Conservation (phyloP, 768 basidiomycete genomes). For the Dioszegia aurantiaca region DNA sequence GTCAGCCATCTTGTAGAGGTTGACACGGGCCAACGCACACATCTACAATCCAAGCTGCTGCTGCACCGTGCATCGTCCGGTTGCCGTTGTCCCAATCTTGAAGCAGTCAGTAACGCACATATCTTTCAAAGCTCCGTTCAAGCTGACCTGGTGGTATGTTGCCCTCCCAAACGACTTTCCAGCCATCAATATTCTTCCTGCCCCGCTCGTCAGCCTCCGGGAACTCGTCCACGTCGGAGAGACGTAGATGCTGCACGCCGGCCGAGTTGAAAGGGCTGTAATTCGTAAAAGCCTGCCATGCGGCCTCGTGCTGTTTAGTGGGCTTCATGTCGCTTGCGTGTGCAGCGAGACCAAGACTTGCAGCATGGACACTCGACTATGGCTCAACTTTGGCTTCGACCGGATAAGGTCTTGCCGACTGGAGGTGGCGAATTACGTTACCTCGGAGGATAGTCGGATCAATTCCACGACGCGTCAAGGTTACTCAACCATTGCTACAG, state of each 20-base stretch:
- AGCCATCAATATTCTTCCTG: slow-evolving; percentile 25
- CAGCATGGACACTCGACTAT: not conserved
- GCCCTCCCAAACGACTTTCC: slow-evolving; percentile 9
- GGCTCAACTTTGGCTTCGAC: no score
- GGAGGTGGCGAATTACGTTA: not conserved
- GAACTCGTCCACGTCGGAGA: slow-evolving; percentile 24
- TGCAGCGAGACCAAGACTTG: no score
- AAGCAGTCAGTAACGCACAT: not conserved
- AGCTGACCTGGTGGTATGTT: slow-evolving; percentile 1
- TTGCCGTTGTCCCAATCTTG: slow-evolving; percentile 35
- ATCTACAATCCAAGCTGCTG: slow-evolving; percentile 35
- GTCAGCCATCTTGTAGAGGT: not conserved
- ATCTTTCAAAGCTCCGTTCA: not conserved
- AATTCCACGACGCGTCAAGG: not conserved
- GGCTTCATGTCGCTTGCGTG: slow-evolving; percentile 7
- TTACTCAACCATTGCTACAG: not conserved
- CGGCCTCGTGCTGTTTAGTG: slow-evolving; percentile 17
- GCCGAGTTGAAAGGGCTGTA: slow-evolving; percentile 13
- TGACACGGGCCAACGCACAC: slow-evolving; percentile 20
- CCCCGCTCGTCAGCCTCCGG: slow-evolving; percentile 28
- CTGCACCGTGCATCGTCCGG: slow-evolving; percentile 35
- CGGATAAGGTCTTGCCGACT: not conserved
- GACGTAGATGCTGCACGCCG: slow-evolving; percentile 7
- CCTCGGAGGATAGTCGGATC: not conserved
- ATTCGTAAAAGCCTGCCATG: slow-evolving; percentile 17